Conservation (phyloP, 2,329 filamentous ascomycete genomes). For the Phyllosticta citriasiana region DNA sequence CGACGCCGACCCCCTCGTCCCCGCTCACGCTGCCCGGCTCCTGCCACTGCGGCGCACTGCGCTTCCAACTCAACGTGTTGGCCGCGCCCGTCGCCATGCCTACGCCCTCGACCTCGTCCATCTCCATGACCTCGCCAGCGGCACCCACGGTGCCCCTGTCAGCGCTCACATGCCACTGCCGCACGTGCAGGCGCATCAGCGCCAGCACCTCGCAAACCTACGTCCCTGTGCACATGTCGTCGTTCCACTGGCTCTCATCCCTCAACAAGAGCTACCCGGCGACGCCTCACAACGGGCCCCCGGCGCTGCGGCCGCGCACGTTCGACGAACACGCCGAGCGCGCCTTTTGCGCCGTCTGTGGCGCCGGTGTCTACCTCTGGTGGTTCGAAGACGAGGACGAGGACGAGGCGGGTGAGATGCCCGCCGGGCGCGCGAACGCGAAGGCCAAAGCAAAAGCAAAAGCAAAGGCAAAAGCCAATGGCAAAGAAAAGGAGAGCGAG, state of each 20-base stretch:
- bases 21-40: background rate
- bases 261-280: background rate
- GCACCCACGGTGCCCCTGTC: too few species aligned
- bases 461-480: background rate
- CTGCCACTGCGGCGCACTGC: slow-evolving; percentile 1
- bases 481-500: background rate
- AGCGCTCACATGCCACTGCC: background rate
- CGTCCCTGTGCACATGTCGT: background rate
- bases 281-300: background rate
- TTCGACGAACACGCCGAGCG: background rate
- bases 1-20: background rate
- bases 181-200: background rate
- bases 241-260: background rate
- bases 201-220: background rate
- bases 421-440: background rate
- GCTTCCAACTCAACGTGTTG: background rate
- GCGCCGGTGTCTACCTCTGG: background rate
- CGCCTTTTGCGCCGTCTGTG: slow-evolving; percentile 2
- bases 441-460: background rate
- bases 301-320: background rate
- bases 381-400: background rate
- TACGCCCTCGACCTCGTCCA: background rate
- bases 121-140: background rate
- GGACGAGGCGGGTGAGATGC: background rate
- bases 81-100: background rate